Conservation (phyloP, 139 green algal species). For the Asterochloris erici region DNA sequence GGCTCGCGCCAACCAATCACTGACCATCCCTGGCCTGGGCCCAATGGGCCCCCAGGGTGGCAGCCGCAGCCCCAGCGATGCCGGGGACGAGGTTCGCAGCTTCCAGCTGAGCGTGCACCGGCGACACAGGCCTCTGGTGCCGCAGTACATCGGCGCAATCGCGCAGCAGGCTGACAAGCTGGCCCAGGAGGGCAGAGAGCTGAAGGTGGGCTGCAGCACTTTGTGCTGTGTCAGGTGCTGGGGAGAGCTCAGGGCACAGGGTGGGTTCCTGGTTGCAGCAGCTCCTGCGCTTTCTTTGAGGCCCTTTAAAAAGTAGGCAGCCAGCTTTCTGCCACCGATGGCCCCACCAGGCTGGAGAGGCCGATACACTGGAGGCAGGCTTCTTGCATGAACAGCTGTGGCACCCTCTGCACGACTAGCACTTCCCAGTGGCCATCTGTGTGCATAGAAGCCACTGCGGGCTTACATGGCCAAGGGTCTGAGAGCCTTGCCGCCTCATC, state of each 20-base stretch:
- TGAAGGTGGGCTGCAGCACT: constrained; percentile 10
- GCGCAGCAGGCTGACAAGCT: neutral
- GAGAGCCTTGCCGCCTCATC: too few species aligned
- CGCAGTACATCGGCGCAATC: constrained; percentile 5
- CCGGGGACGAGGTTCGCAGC: neutral
- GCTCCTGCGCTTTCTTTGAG: neutral
- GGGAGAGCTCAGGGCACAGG: neutral
- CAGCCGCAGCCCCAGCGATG: too few species aligned
- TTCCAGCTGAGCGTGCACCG: constrained; percentile 7
- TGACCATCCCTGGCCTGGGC: too few species aligned
- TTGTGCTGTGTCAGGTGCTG: neutral
- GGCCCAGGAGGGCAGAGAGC: constrained; percentile 8
- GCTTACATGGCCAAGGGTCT: too few species aligned
- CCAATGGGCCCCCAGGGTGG: too few species aligned
- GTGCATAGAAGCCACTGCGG: too few species aligned
- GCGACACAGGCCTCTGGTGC: constrained; percentile 5
- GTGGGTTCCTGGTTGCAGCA: neutral
- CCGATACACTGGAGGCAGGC: neutral
- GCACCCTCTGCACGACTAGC: too few species aligned
- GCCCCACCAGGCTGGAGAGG: neutral
- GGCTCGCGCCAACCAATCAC: too few species aligned
- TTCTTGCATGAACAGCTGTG: too few species aligned
- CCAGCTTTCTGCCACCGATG: neutral
- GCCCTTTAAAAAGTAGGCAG: neutral
- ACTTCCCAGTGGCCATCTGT: too few species aligned